Evolutionary conservation across 441 rosid genomes (phyloP).

Genomic region (Biscutella auriculata): DNA sequence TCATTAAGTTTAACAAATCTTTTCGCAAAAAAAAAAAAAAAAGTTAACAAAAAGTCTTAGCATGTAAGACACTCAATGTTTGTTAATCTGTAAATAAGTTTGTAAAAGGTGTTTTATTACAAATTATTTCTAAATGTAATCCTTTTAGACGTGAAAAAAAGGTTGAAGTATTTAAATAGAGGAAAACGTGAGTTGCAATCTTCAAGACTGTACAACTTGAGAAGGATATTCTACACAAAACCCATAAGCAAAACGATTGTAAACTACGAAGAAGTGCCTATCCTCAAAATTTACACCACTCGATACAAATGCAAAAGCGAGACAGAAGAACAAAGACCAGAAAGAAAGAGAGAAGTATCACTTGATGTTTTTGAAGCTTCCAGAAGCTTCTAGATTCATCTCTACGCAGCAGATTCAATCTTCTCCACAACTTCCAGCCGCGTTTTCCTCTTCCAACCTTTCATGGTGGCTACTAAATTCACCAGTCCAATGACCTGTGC

Average conservation of each 20-base stretch:
- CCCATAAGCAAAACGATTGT: constrained; percentile 1
- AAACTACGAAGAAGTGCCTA: neutral
- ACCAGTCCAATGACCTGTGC: constrained; percentile 65
- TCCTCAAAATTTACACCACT: constrained; percentile 22
- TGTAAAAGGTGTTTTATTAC: too few species aligned
- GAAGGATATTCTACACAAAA: constrained; percentile 17
- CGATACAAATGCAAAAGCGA: constrained; percentile 10
- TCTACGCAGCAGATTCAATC: constrained; percentile 46
- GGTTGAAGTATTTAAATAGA: neutral
- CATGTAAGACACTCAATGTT: too few species aligned
- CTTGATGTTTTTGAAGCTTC: neutral
- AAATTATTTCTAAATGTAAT: too few species aligned
- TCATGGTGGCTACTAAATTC: constrained; percentile 83
- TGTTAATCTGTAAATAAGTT: too few species aligned
- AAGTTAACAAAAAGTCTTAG: too few species aligned
- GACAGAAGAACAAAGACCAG: constrained; percentile 26
- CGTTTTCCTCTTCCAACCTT: constrained; percentile 94
- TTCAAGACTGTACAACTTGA: constrained; percentile 21
- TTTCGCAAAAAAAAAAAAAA: too few species aligned
- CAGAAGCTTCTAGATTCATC: constrained; percentile 1
- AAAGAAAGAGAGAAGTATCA: neutral
- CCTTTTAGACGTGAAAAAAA: too few species aligned
- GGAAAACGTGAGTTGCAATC: constrained; percentile 12
- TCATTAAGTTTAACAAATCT: too few species aligned
- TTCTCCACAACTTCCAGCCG: constrained; percentile 75